Evolutionary conservation across 768 basidiomycete genomes (phyloP).

Genomic region (Favolaschia claudopus): DNA sequence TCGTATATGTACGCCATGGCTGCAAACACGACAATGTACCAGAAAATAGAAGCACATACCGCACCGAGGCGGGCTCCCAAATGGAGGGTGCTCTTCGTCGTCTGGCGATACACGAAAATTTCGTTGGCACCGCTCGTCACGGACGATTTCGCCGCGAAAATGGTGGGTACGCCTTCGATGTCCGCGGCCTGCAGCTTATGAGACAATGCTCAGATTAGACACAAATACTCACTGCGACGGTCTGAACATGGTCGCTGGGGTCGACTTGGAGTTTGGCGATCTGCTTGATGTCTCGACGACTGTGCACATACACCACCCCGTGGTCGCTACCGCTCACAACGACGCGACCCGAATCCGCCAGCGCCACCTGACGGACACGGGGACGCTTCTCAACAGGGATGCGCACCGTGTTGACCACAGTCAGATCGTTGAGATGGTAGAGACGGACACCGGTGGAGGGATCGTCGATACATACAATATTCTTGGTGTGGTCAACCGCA

Average conservation of each 20-base stretch:
- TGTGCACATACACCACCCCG: conserved; percentile 21
- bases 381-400: background rate
- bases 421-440: background rate
- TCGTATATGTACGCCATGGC: no score
- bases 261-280: conserved; percentile 4
- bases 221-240: conserved; percentile 1
- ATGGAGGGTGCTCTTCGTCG: no score
- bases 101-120: background rate
- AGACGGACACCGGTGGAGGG: conserved; percentile 1
- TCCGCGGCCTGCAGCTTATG: background rate
- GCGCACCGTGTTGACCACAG: background rate
- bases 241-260: conserved; percentile 9
- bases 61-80: no score
- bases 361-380: conserved; percentile 11
- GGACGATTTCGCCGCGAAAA: conserved; percentile 12
- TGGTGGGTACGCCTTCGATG: background rate
- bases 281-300: background rate
- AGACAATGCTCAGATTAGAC: background rate
- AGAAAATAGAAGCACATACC: no score
- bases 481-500: conserved; percentile 10
- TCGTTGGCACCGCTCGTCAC: conserved; percentile 1
- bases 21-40: no score
- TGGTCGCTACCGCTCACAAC: conserved; percentile 29
- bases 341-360: conserved; percentile 8
- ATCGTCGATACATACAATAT: conserved; percentile 20